Base-by-base conservation (phyloP, 352 stramenopile species). In the Phytopythium cucurbitacearum region DNA sequence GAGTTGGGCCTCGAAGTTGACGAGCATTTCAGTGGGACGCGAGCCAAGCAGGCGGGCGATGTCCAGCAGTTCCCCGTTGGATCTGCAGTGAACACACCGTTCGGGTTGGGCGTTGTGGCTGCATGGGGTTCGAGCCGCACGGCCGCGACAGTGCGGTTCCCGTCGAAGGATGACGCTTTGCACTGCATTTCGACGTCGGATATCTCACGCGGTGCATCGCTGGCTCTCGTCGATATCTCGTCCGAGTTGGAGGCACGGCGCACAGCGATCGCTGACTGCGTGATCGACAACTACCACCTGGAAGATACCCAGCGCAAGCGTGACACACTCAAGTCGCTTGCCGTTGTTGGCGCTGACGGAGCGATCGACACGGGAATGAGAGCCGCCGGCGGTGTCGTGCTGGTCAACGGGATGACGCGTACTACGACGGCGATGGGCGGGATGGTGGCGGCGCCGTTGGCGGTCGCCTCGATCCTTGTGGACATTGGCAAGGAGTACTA, bases 401-500 rank as follows among this genome's bases (percentile, higher is more conserved):
- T 95, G 32, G 85, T 79, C 4, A 91, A 91, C 49, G 76, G 85
- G 7, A 83, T 91, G 63, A 70, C 75, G n/a, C 57, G 80, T 11
- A 80, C 83, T 32, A 82, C 76, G 12, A 76, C 74, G 13, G 52
- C 46, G 6, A 55, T 91, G 15, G 71, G 79, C 51, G 77, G 76
- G 52, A 75, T 77, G 15, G 74, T 90, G 2, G 85, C 83, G 7
- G 85, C 85, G 7, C 85, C 85, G 1, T 64, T 93, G 11, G 80
- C 85, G 7, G 82, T 95, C 41, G 85, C 85, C 5, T 91, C 85
- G 33, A 95, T 95, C 45, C 66, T 95, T 3, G 81, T 95, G 12
- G 85, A 95, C 58, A 80, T 95, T 36, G 82, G 85, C 11, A 91
- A 91, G 41, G 85, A 95, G 51, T 95, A 91, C 51, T 87, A 87